A percentile compares a stretch with the other conserved stretches of the same genome.
These are phyloP conservation scores for Coemansia sp. DNA, from an alignment of 192 early-diverging fungal species.

Conservation along the genomic window DNA sequence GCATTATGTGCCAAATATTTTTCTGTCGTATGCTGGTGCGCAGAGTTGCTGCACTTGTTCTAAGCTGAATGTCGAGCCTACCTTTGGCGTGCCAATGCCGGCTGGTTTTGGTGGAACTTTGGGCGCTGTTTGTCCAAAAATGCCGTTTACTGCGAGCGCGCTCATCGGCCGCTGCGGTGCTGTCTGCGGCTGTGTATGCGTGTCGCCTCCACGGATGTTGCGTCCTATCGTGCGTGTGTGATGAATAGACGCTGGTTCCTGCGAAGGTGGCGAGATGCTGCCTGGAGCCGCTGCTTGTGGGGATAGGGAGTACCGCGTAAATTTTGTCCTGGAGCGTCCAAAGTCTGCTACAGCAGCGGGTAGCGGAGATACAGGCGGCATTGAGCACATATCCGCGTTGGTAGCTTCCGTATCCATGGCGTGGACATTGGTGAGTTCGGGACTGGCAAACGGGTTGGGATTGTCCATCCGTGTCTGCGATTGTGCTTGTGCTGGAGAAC, in stretches of 20 bases:
- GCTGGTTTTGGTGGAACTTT: conserved; percentile 37
- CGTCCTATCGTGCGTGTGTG: not conserved
- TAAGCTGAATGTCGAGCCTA: conserved; percentile 4
- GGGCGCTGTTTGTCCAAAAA: not conserved
- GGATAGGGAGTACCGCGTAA: conserved; percentile 9
- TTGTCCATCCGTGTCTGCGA: not conserved
- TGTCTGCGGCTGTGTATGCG: not conserved
- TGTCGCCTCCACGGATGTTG: not conserved
- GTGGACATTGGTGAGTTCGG: conserved; percentile 19
- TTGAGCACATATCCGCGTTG: not conserved
- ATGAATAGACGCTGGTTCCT: not conserved
- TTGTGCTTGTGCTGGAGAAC: too few species aligned
- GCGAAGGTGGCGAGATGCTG: conserved; percentile 2
- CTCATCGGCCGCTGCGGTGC: conserved; percentile 13
- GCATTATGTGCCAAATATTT: too few species aligned
- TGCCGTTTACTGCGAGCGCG: conserved; percentile 1
- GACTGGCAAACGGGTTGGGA: conserved; percentile 49
- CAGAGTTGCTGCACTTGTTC: too few species aligned
- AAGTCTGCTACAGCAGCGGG: conserved; percentile 13
- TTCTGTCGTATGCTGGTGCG: too few species aligned
- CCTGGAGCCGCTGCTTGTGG: conserved; percentile 2
- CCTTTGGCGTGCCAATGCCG: conserved; percentile 27
- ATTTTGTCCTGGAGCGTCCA: conserved; percentile 17
- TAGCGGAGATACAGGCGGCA: conserved; percentile 16
- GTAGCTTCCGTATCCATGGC: not conserved